Evolutionary conservation across 129 eudicot species (phyloP).

Genomic region (Scalesia atractyloides): DNA sequence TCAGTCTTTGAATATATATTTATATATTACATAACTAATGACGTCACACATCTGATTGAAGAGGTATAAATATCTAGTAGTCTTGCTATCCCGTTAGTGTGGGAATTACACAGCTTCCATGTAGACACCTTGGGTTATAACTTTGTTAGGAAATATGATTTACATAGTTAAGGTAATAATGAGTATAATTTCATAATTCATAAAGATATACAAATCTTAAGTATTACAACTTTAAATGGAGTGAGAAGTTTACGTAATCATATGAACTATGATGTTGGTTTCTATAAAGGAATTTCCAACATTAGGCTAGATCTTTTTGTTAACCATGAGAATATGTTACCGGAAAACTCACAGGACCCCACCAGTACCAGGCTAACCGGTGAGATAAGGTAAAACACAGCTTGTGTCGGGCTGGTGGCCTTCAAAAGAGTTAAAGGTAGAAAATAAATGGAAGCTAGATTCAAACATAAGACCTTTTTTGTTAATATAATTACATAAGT

Average conservation of each 20-base stretch:
- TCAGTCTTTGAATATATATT: neutral
- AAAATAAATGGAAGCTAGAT: too few relatives aligned
- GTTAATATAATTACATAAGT: slow-evolving; percentile 4
- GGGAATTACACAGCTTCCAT: neutral
- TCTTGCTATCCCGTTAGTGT: neutral
- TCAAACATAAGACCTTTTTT: neutral
- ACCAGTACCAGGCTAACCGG: too few relatives aligned
- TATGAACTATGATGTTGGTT: slow-evolving; percentile 13
- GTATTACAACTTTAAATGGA: slow-evolving; percentile 5
- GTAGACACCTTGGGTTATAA: slow-evolving; percentile 2
- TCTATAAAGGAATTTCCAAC: slow-evolving; percentile 13
- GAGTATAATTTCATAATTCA: neutral
- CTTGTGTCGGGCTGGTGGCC: too few relatives aligned
- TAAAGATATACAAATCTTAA: neutral
- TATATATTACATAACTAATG: neutral
- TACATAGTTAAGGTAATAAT: neutral
- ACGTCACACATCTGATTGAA: neutral
- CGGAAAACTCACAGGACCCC: too few relatives aligned
- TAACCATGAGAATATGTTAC: too few relatives aligned
- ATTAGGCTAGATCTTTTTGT: slow-evolving; percentile 9
- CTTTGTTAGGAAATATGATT: neutral
- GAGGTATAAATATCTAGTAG: slow-evolving; percentile 2
- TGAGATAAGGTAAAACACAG: too few relatives aligned
- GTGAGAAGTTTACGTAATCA: neutral
- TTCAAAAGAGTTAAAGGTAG: too few relatives aligned